Evolutionary conservation across 306 rosid species (phyloP), one percentile per base, ranked within the genome.

Genomic region (Glycyrrhiza uralensis): DNA sequence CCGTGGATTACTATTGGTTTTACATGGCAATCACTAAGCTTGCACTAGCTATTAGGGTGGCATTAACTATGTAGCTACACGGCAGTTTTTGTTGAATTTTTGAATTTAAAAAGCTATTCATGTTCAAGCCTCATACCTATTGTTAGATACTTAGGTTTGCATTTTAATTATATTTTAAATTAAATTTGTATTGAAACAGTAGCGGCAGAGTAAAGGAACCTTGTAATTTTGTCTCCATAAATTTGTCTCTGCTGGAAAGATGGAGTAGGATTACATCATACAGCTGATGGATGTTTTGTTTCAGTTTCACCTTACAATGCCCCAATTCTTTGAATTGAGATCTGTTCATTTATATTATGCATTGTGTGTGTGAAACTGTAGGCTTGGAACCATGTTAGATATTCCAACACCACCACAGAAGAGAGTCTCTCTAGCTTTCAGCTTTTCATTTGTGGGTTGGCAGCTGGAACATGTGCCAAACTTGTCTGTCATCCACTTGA

Each of bases 401-500:
- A 72, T 59, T 79, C 81, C 23, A 80, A 73, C 59, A 22, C 54
- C 20, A 12, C 58, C 18, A 17, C 80, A 18, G 88, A 77, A n/a
- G 78, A 77, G 54, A 59, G 67, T 66, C 59, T 79, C 61, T 83
- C 97, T n/a, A 89, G 96, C 84, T 80, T 91, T 79, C 97, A 94
- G 77, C 92, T 87, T 79, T 83, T 91, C 66, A 26, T 94, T 32
- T 91, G 97, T 73, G 98, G 97, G 61, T 79, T 94, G 77, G 96
- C 92, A 0, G 91, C 98, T 26, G 97, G 98, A 42, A 94, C 96
- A 55, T 94, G 92, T 77, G 98, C 97, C 54, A 94, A 91, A 79
- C 95, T 91, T 66, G 95, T 89, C 66, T 94, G 98, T 60, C 98
- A 94, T 87, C 98, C 98, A 13, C 97, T 94, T 72, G 97, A 91